Conservation (phyloP, 768 basidiomycete species). For the Steccherinum ochraceum region DNA sequence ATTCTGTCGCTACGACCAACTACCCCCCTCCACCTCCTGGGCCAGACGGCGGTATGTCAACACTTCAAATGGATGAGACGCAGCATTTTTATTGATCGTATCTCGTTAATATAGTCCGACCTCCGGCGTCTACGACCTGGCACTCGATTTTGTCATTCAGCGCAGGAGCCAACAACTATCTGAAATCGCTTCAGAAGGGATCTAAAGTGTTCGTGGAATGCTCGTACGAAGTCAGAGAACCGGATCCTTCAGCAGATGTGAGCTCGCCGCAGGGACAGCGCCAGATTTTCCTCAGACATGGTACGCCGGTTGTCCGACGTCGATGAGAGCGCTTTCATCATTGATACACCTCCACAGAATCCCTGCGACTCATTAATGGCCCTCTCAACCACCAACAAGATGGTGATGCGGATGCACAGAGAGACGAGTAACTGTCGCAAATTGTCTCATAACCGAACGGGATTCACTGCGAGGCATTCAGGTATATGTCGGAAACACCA, state of each 20-base stretch:
- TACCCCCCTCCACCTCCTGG: conserved; percentile 49
- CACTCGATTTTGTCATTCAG: conserved; percentile 73
- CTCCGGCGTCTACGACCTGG: conserved; percentile 55
- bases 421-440: no score
- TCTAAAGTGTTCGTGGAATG: conserved; percentile 78
- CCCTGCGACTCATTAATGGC: conserved; percentile 42
- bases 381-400: conserved; percentile 16
- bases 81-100: not conserved
- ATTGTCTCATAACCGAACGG: no score
- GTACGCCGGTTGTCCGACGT: no score
- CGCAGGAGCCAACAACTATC: conserved; percentile 52
- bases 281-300: conserved; percentile 78
- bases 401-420: no score
- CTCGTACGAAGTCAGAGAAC: conserved; percentile 67
- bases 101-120: conserved; percentile 39
- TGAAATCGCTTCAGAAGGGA: conserved; percentile 63
- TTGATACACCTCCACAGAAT: conserved; percentile 33
- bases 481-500: no score
- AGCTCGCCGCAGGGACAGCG: conserved; percentile 66
- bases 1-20: conserved; percentile 70
- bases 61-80: no score
- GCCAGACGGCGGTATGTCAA: conserved; percentile 52
- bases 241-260: conserved; percentile 60
- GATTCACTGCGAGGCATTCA: no score
- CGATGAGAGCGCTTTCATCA: conserved; percentile 18